Base-by-base conservation (phyloP, 2,329 filamentous ascomycete species). In the Byssoonygena ceratinophila region DNA sequence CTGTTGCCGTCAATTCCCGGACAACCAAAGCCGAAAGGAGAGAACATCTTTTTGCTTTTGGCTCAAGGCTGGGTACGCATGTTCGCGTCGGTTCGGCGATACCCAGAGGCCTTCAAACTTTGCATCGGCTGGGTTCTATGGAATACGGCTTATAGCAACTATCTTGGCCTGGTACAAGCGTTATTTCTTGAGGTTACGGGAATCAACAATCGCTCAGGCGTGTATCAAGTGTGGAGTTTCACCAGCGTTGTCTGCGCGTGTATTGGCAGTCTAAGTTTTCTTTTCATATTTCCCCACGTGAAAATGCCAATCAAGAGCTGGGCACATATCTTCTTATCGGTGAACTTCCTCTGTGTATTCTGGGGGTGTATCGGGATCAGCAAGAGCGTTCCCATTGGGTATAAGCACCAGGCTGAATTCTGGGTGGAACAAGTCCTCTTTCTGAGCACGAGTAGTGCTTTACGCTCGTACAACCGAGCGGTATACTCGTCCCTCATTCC, bases 71-170 rank as follows among this genome's bases (percentile, higher is more conserved):
- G 47, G 47, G 16, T 20, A 11, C 23, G 23, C 18, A 41, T 50
- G 36, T 12, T 50, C 9, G 14, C 22, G 11, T 50, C 47, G 4
- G 37, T 43, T 25, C 47, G 47, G 32, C 47, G 27, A 8, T 50
- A 50, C n/a, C 47, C 47, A 1, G 37, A 50, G 34, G 47, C 47
- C 5, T 50, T 50, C 36, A 50, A 50, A 25, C 16, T 50, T 5
- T 50, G 47, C 25, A 50, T 50, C 27, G 47, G 22, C 14, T 50
- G 47, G 47, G 47, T 50, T 22, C 47, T 50, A 18, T 50, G 47
- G 47, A 31, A 50, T 16, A 50, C 47, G 8, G 23, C 47, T 1
- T 50, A 50, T 27, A 32, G 36, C 47, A 50, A 50, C 37, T 50
- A 43, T 12, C 16, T 43, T 6, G 25, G 37, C 16, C 16, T 50